phyloP scores from a whole-genome alignment of 441 rosid genomes.

The Bruguiera hainesii region DNA sequence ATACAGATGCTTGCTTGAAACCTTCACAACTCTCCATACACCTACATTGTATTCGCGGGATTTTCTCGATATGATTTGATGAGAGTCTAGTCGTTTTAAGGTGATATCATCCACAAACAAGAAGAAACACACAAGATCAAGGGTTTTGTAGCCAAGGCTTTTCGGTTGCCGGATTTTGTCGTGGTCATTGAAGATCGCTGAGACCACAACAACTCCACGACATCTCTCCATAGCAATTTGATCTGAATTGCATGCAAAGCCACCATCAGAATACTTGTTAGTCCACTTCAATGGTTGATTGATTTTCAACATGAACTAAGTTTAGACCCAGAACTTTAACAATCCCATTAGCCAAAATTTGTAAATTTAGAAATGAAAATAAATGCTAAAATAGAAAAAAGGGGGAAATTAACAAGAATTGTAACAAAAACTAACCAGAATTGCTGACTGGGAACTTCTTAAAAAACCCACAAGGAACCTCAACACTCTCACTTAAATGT shows the following conservation, averaged over 20 bases:
- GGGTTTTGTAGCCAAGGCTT: slow-evolving; percentile 69
- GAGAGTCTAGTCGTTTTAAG: slow-evolving; percentile 39
- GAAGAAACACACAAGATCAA: slow-evolving; percentile 62
- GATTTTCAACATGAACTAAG: no score
- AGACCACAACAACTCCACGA: slow-evolving; percentile 60
- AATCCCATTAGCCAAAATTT: not conserved
- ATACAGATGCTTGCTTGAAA: slow-evolving; percentile 36
- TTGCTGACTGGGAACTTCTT: slow-evolving; percentile 53
- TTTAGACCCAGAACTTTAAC: no score
- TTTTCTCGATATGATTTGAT: slow-evolving; percentile 39
- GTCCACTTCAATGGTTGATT: not conserved
- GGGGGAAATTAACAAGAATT: not conserved
- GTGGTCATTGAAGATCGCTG: slow-evolving; percentile 88
- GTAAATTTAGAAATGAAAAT: not conserved
- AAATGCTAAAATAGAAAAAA: not conserved
- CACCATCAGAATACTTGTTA: not conserved
- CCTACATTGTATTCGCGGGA: slow-evolving; percentile 38
- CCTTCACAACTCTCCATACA: slow-evolving; percentile 65
- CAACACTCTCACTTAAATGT: slow-evolving; percentile 31
- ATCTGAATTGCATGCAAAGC: slow-evolving; percentile 36
- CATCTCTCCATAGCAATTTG: slow-evolving; percentile 73
- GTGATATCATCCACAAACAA: slow-evolving; percentile 79
- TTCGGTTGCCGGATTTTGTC: slow-evolving; percentile 86
- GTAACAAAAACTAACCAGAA: slow-evolving; percentile 45
- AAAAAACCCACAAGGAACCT: slow-evolving; percentile 83